Percentiles rank a stretch among this genome's conserved stretches.
Evolutionary conservation across 2,329 filamentous ascomycete genomes (phyloP).

Genomic region (Sporothrix mexicana): DNA sequence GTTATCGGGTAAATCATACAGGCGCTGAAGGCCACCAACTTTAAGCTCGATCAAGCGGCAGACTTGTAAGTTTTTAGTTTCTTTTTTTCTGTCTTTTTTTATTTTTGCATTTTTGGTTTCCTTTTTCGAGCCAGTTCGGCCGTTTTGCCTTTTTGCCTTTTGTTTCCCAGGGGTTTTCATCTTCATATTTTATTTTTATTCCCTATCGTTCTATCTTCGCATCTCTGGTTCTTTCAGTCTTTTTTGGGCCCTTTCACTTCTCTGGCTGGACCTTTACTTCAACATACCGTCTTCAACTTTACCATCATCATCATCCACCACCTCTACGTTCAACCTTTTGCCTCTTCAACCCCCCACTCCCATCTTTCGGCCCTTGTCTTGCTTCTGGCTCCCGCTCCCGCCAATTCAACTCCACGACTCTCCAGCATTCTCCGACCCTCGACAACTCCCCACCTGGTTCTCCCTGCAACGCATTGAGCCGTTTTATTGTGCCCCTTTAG

Average conservation of each 20-base stretch:
- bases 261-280: conserved; percentile 1
- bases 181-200: conserved; percentile 18
- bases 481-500: conserved; percentile 17
- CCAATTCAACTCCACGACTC: background rate
- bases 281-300: background rate
- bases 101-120: conserved; percentile 35
- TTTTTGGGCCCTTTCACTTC: background rate
- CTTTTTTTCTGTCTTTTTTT: conserved; percentile 35
- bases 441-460: conserved; percentile 12
- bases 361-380: conserved; percentile 19
- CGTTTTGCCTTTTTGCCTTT: conserved; percentile 19
- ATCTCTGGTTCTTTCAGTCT: conserved; percentile 2
- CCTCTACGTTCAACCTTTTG: background rate
- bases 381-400: background rate
- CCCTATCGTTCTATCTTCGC: conserved; percentile 34
- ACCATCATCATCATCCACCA: background rate
- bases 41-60: conserved; percentile 60
- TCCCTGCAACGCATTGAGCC: conserved; percentile 20
- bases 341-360: background rate
- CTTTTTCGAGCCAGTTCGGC: background rate
- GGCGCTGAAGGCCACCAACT: conserved; percentile 57
- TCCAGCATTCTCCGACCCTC: background rate
- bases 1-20: conserved; percentile 41
- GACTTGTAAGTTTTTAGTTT: conserved; percentile 58
- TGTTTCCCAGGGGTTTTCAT: conserved; percentile 17